A percentile compares a stretch with the other conserved stretches of the same genome.
Evolutionary conservation across 2,329 filamentous ascomycete genomes (phyloP).

Genomic region (Aquanectria penicillioides): DNA sequence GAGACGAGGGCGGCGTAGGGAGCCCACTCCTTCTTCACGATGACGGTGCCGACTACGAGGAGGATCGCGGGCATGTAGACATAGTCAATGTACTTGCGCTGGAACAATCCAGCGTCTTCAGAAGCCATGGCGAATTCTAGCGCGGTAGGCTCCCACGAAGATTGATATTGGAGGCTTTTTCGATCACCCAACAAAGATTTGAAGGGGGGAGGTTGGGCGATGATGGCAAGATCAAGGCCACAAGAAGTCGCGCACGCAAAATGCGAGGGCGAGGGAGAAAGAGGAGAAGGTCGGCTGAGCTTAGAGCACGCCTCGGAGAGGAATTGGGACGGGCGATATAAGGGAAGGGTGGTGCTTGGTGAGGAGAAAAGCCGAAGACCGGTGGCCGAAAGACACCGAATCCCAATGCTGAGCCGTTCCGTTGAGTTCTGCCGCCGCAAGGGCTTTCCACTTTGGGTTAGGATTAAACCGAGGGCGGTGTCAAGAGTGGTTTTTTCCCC

Average conservation of each 20-base stretch:
- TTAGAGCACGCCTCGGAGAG: slow-evolving; percentile 9
- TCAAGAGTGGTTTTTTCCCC: slow-evolving; percentile 8
- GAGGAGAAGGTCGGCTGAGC: slow-evolving; percentile 12
- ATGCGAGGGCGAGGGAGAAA: not conserved
- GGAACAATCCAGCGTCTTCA: slow-evolving; percentile 48
- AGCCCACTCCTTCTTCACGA: slow-evolving; percentile 82
- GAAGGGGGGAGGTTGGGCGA: not conserved
- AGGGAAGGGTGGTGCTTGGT: slow-evolving; percentile 4
- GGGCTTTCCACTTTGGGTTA: slow-evolving; percentile 11
- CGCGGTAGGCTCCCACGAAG: slow-evolving; percentile 33
- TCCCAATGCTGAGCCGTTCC: slow-evolving; percentile 16
- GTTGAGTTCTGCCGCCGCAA: slow-evolving; percentile 26
- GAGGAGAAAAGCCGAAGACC: slow-evolving; percentile 28
- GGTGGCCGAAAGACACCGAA: slow-evolving; percentile 24
- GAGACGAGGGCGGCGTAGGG: slow-evolving; percentile 76
- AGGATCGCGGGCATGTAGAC: slow-evolving; percentile 87
- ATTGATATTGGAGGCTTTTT: slow-evolving; percentile 24
- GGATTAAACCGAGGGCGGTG: slow-evolving; percentile 13
- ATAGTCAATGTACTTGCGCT: slow-evolving; percentile 77
- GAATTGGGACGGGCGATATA: slow-evolving; percentile 19
- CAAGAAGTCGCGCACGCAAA: slow-evolving; percentile 7
- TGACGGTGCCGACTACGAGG: slow-evolving; percentile 77
- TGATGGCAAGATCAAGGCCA: slow-evolving; percentile 6
- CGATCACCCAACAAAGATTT: slow-evolving; percentile 2
- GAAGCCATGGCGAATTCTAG: slow-evolving; percentile 37